Evolutionary conservation across 768 basidiomycete genomes (phyloP).

Genomic region (Phanerochaete carnosa): DNA sequence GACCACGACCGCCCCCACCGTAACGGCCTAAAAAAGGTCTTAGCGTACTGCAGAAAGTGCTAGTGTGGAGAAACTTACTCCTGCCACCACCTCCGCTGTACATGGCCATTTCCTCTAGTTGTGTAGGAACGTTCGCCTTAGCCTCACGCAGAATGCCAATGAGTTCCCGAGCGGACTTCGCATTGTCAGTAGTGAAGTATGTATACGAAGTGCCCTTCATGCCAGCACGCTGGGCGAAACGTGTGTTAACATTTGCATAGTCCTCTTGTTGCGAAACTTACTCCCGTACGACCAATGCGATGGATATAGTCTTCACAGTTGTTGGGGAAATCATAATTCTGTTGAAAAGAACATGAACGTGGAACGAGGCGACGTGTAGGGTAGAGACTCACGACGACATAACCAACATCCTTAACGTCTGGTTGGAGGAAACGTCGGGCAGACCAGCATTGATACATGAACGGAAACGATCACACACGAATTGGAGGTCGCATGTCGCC

Average conservation of each 20-base stretch:
- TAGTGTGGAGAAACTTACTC: conserved; percentile 38
- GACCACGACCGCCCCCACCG: conserved; percentile 41
- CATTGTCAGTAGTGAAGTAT: conserved; percentile 96
- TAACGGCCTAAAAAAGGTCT: conserved; percentile 51
- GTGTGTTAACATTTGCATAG: neutral
- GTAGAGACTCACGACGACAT: conserved; percentile 78
- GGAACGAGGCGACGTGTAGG: conserved; percentile 5
- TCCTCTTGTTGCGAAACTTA: conserved; percentile 29
- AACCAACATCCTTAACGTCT: conserved; percentile 99
- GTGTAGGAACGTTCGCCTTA: conserved; percentile 80
- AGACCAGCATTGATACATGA: conserved; percentile 15
- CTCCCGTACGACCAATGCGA: conserved; percentile 97
- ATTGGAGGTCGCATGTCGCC: conserved; percentile 4
- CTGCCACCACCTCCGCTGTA: conserved; percentile 79
- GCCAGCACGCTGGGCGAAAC: conserved; percentile 68
- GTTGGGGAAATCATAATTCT: conserved; percentile 99
- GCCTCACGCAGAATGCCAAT: conserved; percentile 83
- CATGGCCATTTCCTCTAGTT: conserved; percentile 90
- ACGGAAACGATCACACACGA: conserved; percentile 22
- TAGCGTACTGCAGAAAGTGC: neutral
- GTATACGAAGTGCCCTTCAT: conserved; percentile 91
- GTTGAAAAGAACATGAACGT: neutral
- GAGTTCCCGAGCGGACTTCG: conserved; percentile 91
- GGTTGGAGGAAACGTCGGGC: conserved; percentile 17
- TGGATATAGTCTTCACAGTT: conserved; percentile 99